phyloP scores from a whole-genome alignment of 148 eudicot species.

The Fallopia convolvulus region DNA sequence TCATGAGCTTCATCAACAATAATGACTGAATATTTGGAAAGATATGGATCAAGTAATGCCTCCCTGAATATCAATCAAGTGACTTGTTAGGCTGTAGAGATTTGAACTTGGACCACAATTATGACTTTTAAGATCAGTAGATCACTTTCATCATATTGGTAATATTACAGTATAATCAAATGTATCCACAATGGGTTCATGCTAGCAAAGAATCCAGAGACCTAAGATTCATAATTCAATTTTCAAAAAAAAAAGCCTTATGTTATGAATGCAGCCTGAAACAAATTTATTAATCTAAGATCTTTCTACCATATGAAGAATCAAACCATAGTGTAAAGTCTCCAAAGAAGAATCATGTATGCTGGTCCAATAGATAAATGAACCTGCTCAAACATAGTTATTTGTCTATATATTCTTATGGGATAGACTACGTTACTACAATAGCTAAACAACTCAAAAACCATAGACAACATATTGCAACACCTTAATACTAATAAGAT shows the following conservation, averaged over 20 bases:
- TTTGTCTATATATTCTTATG: neutral
- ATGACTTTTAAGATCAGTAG: neutral
- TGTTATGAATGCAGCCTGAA: neutral
- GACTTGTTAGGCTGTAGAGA: conserved; percentile 14
- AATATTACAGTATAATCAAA: neutral
- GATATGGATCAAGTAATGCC: conserved; percentile 79
- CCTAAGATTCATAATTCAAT: neutral
- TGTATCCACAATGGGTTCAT: neutral
- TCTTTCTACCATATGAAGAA: neutral
- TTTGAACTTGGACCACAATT: neutral
- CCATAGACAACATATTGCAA: too few relatives aligned
- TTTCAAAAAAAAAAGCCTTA: neutral
- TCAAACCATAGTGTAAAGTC: neutral
- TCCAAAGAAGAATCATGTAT: neutral
- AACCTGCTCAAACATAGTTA: neutral
- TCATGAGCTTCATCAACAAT: conserved; percentile 97
- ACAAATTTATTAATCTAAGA: neutral
- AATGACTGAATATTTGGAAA: conserved; percentile 80
- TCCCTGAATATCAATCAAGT: conserved; percentile 54
- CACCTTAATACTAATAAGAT: neutral
- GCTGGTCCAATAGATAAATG: neutral
- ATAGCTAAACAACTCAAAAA: neutral
- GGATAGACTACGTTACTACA: neutral
- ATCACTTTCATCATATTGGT: neutral
- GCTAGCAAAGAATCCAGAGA: neutral